Evolutionary conservation across 176 grass and related monocot species (phyloP).

Genomic region (Zoysia pacifica): DNA sequence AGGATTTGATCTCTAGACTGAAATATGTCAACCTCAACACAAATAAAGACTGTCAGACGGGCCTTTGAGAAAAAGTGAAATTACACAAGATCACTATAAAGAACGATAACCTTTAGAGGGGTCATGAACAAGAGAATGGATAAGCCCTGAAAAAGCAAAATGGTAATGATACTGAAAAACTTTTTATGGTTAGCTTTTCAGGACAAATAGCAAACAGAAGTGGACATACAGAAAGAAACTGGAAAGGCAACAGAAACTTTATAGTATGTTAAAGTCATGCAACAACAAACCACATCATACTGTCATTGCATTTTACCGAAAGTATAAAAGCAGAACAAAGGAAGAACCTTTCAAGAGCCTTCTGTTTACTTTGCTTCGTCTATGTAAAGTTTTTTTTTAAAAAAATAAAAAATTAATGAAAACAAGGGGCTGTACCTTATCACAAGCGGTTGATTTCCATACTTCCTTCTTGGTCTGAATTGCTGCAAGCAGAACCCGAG

Average conservation of each 20-base stretch:
- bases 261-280: background rate
- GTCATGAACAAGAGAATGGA: background rate
- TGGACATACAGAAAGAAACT: background rate
- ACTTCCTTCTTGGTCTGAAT: conserved; percentile 71
- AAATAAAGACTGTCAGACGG: background rate
- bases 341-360: too few relatives aligned
- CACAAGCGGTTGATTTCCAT: conserved; percentile 48
- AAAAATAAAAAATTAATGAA: background rate
- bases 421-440: conserved; percentile 50
- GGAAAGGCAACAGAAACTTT: background rate
- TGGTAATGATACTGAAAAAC: background rate
- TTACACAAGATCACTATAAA: background rate
- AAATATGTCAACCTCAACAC: background rate
- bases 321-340: background rate
- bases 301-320: background rate
- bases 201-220: background rate
- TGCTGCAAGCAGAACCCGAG: conserved; percentile 72
- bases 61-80: background rate
- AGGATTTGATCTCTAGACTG: background rate
- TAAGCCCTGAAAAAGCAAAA: background rate
- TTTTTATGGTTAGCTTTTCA: background rate
- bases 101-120: background rate
- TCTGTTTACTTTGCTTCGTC: too few relatives aligned
- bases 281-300: background rate
- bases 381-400: too few relatives aligned